Base-by-base conservation (phyloP, 495 filamentous ascomycete genomes). In the Penicillium coffeae region DNA sequence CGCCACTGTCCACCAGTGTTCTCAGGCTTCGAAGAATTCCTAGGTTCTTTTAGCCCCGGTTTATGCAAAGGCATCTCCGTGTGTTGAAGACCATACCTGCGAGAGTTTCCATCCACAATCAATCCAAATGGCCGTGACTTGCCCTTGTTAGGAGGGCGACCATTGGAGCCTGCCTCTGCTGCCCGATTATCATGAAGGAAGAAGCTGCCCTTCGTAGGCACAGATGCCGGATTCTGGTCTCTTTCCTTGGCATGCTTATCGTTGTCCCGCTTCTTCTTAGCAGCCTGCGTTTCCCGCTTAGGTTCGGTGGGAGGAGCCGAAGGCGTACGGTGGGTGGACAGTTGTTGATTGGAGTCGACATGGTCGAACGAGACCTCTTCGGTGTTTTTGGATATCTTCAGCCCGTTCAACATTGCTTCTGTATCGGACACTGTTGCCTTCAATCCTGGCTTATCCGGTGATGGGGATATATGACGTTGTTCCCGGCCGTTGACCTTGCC, bases 151-250 rank as follows among this genome's bases (percentile, higher is more conserved):
- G 51, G 64, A 10, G 64, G 16, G 20, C 64, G 68, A 55, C 68
- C 51, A 14, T 91, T 93, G 20, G 83, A 76, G 41, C 83, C 84
- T 16, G 85, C 77, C 27, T 86, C 86, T 25, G 81, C 76, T 42
- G 88, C 82, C 50, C 91, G 80, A 55, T 95, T 90, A 63, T 98
- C 93, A 66, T 98, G 93, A 75, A 97, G 84, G 74, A 96, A 98
- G 75, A 98, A 98, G 44, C 84, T 86, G 19, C 93, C 93, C 42
- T 94, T 79, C 58, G 94, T 97, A 44, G 93, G 93, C 27, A 97
- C 90, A 66, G 95, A 95, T 22, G 92, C 84, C 36, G 93, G 93
- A 70, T 96, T 89, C 51, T 87, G 84, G 60, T 92, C 90, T 52
- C 88, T 80, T 63, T 86, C 86, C 70, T 88, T 88, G 64, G 83